Conservation (phyloP, 441 rosid species). For the Adansonia madagascariensis region DNA sequence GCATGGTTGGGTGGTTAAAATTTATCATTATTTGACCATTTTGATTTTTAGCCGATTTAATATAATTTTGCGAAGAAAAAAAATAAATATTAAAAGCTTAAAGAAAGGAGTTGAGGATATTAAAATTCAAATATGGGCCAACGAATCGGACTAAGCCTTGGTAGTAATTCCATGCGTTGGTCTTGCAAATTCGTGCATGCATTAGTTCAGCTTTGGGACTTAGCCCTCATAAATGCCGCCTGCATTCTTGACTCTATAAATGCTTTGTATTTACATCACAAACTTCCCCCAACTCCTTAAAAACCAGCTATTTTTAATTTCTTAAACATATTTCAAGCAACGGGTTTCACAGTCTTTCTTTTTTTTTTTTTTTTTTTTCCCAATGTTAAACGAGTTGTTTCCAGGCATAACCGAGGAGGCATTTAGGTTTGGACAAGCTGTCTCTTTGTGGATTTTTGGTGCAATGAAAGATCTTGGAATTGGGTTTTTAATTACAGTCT, state of each 20-base stretch:
- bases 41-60: too few species aligned
- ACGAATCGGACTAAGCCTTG: too few species aligned
- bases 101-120: not conserved
- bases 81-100: too few species aligned
- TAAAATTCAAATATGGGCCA: not conserved
- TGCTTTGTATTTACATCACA: slow-evolving; percentile 13
- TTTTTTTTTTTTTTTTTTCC: not conserved
- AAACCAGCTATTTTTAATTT: not conserved
- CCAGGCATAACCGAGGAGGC: slow-evolving; percentile 25
- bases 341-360: not conserved
- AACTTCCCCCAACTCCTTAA: slow-evolving; percentile 23
- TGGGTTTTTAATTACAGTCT: slow-evolving; percentile 25
- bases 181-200: slow-evolving; percentile 19
- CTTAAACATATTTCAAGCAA: not conserved
- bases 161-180: too few species aligned
- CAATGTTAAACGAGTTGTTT: slow-evolving; percentile 31
- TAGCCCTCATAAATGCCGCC: slow-evolving; percentile 28
- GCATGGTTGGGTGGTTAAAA: too few species aligned
- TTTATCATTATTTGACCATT: too few species aligned
- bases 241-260: slow-evolving; percentile 27
- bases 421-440: slow-evolving; percentile 26
- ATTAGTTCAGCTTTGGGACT: slow-evolving; percentile 3
- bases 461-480: slow-evolving; percentile 28
- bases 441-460: slow-evolving; percentile 37
- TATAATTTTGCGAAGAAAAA: too few species aligned